Conservation (phyloP, 2,329 filamentous ascomycete genomes). For the Verticillium isaacii region DNA sequence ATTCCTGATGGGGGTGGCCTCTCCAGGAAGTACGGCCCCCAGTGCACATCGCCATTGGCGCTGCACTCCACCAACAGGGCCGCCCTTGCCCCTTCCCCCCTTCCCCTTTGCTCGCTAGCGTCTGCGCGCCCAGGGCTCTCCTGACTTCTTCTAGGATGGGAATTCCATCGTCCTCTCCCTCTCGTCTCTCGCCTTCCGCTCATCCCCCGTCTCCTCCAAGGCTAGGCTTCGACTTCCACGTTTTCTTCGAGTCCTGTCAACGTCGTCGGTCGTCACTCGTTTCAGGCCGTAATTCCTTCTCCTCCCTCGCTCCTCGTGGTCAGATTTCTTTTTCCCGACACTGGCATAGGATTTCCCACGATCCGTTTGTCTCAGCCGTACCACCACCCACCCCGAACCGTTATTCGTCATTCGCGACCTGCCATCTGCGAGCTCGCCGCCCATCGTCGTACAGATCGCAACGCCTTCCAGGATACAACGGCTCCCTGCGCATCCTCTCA, state of each 20-base stretch:
- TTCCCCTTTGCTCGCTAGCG: background rate
- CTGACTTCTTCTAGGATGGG: background rate
- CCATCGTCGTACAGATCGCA: background rate
- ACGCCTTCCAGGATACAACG: background rate
- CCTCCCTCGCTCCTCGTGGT: background rate
- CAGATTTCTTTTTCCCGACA: background rate
- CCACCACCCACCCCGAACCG: background rate
- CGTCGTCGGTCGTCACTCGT: slow-evolving; percentile 1
- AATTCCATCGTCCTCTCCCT: slow-evolving; percentile 1
- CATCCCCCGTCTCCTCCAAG: background rate
- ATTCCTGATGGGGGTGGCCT: background rate
- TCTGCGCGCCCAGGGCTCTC: background rate
- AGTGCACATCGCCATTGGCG: background rate
- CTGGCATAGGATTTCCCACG: background rate
- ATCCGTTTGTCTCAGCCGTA: background rate
- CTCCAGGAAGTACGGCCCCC: background rate
- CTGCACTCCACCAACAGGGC: background rate
- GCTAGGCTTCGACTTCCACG: background rate
- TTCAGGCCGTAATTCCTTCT: background rate
- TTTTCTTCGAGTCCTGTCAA: background rate
- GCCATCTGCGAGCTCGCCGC: background rate
- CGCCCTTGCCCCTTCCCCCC: background rate
- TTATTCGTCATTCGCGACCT: background rate
- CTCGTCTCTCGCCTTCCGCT: background rate
- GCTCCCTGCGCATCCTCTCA: background rate